Evolutionary conservation across 2,329 filamentous ascomycete species (phyloP).

Genomic region (Rutstroemia sp.): DNA sequence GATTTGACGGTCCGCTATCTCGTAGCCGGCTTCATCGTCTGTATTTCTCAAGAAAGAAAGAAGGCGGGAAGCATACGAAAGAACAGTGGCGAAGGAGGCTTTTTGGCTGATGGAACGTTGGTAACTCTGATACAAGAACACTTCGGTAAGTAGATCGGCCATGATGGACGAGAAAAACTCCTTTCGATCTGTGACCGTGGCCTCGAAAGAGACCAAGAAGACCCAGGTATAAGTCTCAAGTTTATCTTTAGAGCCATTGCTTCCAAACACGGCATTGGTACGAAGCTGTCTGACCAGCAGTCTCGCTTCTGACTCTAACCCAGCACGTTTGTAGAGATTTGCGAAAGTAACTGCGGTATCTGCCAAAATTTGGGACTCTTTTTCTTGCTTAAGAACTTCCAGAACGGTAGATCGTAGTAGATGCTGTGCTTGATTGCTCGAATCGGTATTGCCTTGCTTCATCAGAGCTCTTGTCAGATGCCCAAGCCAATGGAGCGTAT

Average conservation of each 20-base stretch:
- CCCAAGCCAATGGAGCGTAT: constrained; percentile 24
- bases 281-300: constrained; percentile 40
- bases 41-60: constrained; percentile 30
- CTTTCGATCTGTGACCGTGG: constrained; percentile 32
- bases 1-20: constrained; percentile 27
- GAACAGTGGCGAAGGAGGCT: constrained; percentile 34
- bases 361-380: constrained; percentile 39
- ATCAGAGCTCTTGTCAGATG: constrained; percentile 40
- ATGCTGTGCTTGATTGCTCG: constrained; percentile 27
- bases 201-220: constrained; percentile 39
- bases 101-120: constrained; percentile 33
- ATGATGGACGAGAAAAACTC: constrained; percentile 34
- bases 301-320: constrained; percentile 34
- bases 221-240: constrained; percentile 33
- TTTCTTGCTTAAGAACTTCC: constrained; percentile 34
- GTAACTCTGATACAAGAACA: constrained; percentile 35
- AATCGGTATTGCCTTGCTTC: constrained; percentile 36
- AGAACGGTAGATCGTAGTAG: constrained; percentile 28
- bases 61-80: constrained; percentile 20
- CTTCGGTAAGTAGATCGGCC: constrained; percentile 35
- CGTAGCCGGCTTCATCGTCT: constrained; percentile 33
- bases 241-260: constrained; percentile 26
- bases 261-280: constrained; percentile 41
- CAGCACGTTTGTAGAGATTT: constrained; percentile 34
- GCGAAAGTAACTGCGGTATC: constrained; percentile 40